Evolutionary conservation across 2,329 filamentous ascomycete species (phyloP).

Genomic region (Hypoxylon sp.): DNA sequence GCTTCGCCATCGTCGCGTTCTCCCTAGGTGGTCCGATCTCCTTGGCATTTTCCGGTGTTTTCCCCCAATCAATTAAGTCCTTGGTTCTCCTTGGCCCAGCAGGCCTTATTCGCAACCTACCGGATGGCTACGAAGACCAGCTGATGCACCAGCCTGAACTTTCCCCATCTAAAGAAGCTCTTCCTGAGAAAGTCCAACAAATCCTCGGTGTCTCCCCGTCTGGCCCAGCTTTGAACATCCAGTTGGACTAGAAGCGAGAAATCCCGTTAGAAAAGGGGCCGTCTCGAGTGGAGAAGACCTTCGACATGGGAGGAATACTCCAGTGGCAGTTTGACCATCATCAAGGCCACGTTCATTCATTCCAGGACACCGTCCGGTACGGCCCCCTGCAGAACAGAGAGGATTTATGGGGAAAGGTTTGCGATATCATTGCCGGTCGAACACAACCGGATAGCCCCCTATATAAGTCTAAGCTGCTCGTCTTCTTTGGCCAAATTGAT

Average conservation of each 20-base stretch:
- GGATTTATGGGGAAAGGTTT: slow-evolving; percentile 43
- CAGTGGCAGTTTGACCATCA: slow-evolving; percentile 50
- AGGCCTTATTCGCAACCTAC: slow-evolving; percentile 44
- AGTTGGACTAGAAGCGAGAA: slow-evolving; percentile 23
- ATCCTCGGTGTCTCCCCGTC: slow-evolving; percentile 42
- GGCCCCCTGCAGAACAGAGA: slow-evolving; percentile 40
- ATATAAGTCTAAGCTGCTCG: slow-evolving; percentile 45
- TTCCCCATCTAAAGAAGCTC: slow-evolving; percentile 36
- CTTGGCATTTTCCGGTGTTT: slow-evolving; percentile 40
- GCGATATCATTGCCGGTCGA: slow-evolving; percentile 46
- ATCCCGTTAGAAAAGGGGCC: slow-evolving; percentile 20
- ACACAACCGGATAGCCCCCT: slow-evolving; percentile 39
- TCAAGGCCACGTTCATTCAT: slow-evolving; percentile 46
- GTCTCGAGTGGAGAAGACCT: slow-evolving; percentile 41
- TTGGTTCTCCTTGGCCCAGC: slow-evolving; percentile 45
- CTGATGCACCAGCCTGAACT: slow-evolving; percentile 44
- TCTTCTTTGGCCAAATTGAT: slow-evolving; percentile 47
- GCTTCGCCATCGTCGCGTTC: slow-evolving; percentile 44
- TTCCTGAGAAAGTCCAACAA: slow-evolving; percentile 46
- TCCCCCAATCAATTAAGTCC: slow-evolving; percentile 36
- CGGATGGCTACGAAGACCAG: slow-evolving; percentile 44
- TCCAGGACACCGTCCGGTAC: slow-evolving; percentile 46
- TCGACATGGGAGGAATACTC: slow-evolving; percentile 44
- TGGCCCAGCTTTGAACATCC: slow-evolving; percentile 31
- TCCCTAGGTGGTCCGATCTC: slow-evolving; percentile 47